phyloP scores from a whole-genome alignment of 2,329 filamentous ascomycete species.

The Botrytis pseudocinerea region DNA sequence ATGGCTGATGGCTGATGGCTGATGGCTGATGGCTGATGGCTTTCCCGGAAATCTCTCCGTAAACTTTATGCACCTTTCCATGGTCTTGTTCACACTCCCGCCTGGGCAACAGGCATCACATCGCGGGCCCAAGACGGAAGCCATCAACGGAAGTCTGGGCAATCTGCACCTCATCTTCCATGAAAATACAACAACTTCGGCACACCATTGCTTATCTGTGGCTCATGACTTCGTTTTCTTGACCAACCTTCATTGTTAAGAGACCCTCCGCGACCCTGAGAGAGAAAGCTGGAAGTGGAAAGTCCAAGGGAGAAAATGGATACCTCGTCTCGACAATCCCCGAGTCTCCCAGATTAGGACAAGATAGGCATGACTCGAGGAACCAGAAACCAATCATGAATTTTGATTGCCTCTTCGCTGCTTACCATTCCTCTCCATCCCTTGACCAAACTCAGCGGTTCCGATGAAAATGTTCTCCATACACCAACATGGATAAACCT shows the following conservation, averaged over 20 bases:
- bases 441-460: not conserved
- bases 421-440: not conserved
- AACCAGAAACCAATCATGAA: not conserved
- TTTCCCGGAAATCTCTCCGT: no score
- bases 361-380: not conserved
- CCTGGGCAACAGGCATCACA: not conserved
- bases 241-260: slow-evolving; percentile 8
- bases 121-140: not conserved
- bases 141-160: not conserved
- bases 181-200: not conserved
- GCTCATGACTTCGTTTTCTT: not conserved
- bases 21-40: no score
- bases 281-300: not conserved
- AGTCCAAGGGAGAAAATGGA: not conserved
- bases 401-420: not conserved
- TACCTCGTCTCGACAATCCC: slow-evolving; percentile 6
- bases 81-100: not conserved
- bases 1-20: no score
- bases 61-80: not conserved
- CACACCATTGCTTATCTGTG: not conserved
- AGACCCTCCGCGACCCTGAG: not conserved
- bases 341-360: not conserved
- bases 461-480: not conserved
- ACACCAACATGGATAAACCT: slow-evolving; percentile 10
- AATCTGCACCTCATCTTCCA: slow-evolving; percentile 5